Percentiles rank a stretch among this genome's conserved stretches.
phyloP scores from a whole-genome alignment of 1,284 basidiomycete genomes.

The Stereum hirsutum region DNA sequence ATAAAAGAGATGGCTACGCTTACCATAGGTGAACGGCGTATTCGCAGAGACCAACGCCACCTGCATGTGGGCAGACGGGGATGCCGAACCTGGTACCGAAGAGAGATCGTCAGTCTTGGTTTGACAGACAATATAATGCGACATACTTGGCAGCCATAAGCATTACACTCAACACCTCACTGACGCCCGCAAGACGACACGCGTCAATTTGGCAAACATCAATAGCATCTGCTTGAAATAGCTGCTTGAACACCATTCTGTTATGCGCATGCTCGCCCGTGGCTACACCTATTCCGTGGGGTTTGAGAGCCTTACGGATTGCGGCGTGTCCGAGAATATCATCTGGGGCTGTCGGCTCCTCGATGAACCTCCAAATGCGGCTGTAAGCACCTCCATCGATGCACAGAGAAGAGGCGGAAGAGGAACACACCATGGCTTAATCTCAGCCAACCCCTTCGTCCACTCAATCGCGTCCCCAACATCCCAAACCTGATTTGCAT shows the following conservation, averaged over 20 bases:
- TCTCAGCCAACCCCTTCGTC: conserved; percentile 69
- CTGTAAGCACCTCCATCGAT: conserved; percentile 1
- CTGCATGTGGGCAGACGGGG: conserved; percentile 90
- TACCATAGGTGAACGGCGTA: conserved; percentile 81
- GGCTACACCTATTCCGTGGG: conserved; percentile 84
- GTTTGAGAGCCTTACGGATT: conserved; percentile 74
- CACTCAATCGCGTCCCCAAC: conserved; percentile 90
- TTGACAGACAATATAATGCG: conserved; percentile 3
- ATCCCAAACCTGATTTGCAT: conserved; percentile 97
- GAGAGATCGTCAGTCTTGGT: background rate
- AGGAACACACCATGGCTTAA: conserved; percentile 92
- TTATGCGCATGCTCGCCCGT: conserved; percentile 97
- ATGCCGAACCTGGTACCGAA: conserved; percentile 57
- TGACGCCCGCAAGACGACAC: conserved; percentile 87
- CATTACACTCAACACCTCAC: conserved; percentile 88
- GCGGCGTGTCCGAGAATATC: conserved; percentile 83
- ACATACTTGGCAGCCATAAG: conserved; percentile 84
- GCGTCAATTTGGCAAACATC: conserved; percentile 97
- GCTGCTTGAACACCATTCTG: conserved; percentile 95
- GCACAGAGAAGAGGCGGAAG: background rate
- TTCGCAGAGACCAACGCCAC: conserved; percentile 92
- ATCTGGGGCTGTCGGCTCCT: conserved; percentile 91
- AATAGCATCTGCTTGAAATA: conserved; percentile 88
- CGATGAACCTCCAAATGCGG: conserved; percentile 72
- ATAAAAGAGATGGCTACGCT: conserved; percentile 14